Percentiles rank a stretch among this genome's conserved stretches.
Evolutionary conservation across 345 rosid genomes (phyloP).

Genomic region (Aquilaria sinensis): DNA sequence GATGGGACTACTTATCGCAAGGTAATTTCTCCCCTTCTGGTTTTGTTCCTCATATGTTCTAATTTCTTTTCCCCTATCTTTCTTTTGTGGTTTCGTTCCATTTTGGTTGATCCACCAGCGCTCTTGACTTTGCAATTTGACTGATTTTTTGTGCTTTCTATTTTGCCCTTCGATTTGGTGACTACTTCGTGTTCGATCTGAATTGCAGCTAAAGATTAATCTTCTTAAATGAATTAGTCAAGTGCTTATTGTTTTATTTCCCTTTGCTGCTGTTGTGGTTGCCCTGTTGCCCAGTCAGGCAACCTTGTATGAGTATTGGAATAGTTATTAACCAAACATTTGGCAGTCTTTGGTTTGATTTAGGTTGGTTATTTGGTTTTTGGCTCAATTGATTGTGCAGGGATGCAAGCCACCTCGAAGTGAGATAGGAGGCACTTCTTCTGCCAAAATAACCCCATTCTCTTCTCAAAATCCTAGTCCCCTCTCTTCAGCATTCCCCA

Average conservation of each 20-base stretch:
- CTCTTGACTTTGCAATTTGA: no score
- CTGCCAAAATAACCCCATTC: conserved; percentile 46
- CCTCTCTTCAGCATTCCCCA: conserved; percentile 45
- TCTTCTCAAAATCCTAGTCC: conserved; percentile 88
- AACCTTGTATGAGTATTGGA: no score
- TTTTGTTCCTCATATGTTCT: not conserved
- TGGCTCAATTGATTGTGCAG: conserved; percentile 30
- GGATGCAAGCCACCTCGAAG: conserved; percentile 61
- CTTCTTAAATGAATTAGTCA: no score
- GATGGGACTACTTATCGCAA: conserved; percentile 93
- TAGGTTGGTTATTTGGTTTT: not conserved
- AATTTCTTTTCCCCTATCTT: not conserved
- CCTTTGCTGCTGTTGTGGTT: no score
- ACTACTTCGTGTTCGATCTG: no score
- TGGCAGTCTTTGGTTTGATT: no score
- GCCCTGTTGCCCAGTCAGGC: no score
- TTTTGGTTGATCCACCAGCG: not conserved
- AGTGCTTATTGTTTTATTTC: no score
- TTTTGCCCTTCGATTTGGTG: no score
- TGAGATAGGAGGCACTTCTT: conserved; percentile 30
- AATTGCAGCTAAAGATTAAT: no score
- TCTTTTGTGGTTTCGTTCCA: not conserved
- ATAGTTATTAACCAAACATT: no score
- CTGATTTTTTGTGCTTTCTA: no score
- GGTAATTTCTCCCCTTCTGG: conserved; percentile 26